Evolutionary conservation across 2,329 filamentous ascomycete genomes (phyloP).

Genomic region (Fusarium sp.): DNA sequence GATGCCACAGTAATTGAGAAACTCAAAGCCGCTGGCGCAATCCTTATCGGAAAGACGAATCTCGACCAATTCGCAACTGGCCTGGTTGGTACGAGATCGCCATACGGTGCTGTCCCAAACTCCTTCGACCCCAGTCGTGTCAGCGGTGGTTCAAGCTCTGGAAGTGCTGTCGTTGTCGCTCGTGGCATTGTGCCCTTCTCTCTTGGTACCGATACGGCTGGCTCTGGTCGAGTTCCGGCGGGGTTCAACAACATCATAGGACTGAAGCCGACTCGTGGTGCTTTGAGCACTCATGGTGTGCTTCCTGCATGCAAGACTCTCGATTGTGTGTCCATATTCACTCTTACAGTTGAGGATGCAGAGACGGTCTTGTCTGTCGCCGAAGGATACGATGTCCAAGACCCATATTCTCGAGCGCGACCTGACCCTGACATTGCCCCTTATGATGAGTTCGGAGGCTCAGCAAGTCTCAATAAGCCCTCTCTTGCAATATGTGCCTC

Average conservation of each 20-base stretch:
- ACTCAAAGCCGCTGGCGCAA: conserved; percentile 61
- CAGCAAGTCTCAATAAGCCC: conserved; percentile 35
- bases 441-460: conserved; percentile 44
- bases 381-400: conserved; percentile 58
- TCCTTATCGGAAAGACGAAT: conserved; percentile 68
- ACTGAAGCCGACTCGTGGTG: conserved; percentile 62
- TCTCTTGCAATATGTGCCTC: conserved; percentile 53
- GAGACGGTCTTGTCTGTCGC: conserved; percentile 58
- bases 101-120: conserved; percentile 65
- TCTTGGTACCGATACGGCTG: conserved; percentile 65
- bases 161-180: conserved; percentile 64
- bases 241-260: conserved; percentile 64
- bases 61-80: conserved; percentile 72
- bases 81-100: conserved; percentile 67
- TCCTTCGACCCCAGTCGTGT: conserved; percentile 53
- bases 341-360: conserved; percentile 59
- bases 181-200: conserved; percentile 64
- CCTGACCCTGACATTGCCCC: conserved; percentile 5
- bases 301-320: conserved; percentile 65
- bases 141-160: conserved; percentile 66
- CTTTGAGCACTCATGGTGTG: conserved; percentile 59
- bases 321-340: conserved; percentile 66
- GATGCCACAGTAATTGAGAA: conserved; percentile 60
- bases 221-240: conserved; percentile 63
- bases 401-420: conserved; percentile 60